Evolutionary conservation across 352 stramenopile genomes (phyloP), one percentile per base, ranked within the genome.

Genomic region (Halophytophthora batemanensis): DNA sequence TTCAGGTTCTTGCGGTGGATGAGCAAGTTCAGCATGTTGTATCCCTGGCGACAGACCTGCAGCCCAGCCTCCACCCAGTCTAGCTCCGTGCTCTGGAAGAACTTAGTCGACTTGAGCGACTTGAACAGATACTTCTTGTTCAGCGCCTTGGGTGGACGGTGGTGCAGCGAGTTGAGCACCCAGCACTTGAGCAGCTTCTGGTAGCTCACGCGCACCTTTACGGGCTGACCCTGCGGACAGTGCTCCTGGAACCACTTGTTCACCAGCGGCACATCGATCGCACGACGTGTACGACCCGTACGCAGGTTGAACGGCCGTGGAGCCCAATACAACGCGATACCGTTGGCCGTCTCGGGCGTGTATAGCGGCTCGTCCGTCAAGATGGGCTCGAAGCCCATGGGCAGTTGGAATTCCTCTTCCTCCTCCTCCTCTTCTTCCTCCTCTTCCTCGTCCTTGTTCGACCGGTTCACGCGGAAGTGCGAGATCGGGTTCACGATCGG

Each of bases 141-240:
- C 49, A 98, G 77, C 35, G 92, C 88, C 69, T 98, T 98, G 4
- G 82, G 86, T 15, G 82, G 70, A 17, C 86, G 94, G 40, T 95
- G 83, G 62, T 99, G 96, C 5, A 99, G 68, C 50, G 98, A 88
- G 80, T 99, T 99, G 4, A 99, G 64, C 25, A 99, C 97, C 96
- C 96, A 99, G 66, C 94, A 97, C 74, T 99, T 99, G 2, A 99
- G 74, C 15, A 99, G 79, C 64, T 99, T 99, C 76, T 99, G 98
- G 70, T 99, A 99, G 43, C 92, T 98, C 18, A 99, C 97, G 44
- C 97, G 89, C 51, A 99, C 97, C 77, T 99, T 99, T 18, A 98
- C 97, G 5, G 97, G 97, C 60, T 99, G 97, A n/a, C 98, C 96
- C 19, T 90, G 86, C 1, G 96, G 97, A 47, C 97, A 98, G 59